Conservation (phyloP, 192 early-diverging fungal genomes). For the Umbelopsis vinacea region DNA sequence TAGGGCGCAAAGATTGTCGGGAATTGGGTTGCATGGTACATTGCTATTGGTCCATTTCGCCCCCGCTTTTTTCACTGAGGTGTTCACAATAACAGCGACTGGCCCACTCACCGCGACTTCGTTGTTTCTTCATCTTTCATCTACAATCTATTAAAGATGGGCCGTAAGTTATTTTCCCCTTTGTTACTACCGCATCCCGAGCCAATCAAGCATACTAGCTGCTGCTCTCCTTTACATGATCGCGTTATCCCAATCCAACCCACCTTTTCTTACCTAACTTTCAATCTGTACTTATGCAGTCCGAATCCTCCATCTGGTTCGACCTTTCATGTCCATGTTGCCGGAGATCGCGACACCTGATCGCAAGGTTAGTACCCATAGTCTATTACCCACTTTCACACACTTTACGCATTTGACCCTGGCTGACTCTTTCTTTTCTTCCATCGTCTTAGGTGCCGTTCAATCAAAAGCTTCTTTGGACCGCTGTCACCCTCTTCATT, state of each 20-base stretch:
- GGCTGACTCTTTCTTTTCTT: neutral
- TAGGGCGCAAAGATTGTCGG: slow-evolving; percentile 9
- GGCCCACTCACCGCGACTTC: neutral
- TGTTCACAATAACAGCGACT: slow-evolving; percentile 17
- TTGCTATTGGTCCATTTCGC: slow-evolving; percentile 21
- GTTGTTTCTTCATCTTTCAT: slow-evolving; percentile 23
- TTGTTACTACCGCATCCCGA: neutral
- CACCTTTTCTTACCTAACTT: neutral
- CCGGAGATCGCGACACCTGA: slow-evolving; percentile 97
- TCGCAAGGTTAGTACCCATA: slow-evolving; percentile 76
- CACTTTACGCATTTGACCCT: neutral
- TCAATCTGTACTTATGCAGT: slow-evolving; percentile 55
- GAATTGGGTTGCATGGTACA: slow-evolving; percentile 17
- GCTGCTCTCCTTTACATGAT: neutral
- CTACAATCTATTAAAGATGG: slow-evolving; percentile 17
- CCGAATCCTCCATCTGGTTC: slow-evolving; percentile 93
- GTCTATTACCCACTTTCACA: neutral
- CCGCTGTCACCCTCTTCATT: slow-evolving; percentile 98
- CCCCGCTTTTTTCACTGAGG: slow-evolving; percentile 21
- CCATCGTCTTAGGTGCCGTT: slow-evolving; percentile 79
- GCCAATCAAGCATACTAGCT: neutral
- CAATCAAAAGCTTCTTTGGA: slow-evolving; percentile 99
- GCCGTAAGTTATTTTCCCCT: slow-evolving; percentile 10
- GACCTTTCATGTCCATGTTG: slow-evolving; percentile 97
- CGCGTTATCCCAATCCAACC: neutral